Conservation (phyloP, 176 grass and related monocot genomes). For the Hordeum marinum region DNA sequence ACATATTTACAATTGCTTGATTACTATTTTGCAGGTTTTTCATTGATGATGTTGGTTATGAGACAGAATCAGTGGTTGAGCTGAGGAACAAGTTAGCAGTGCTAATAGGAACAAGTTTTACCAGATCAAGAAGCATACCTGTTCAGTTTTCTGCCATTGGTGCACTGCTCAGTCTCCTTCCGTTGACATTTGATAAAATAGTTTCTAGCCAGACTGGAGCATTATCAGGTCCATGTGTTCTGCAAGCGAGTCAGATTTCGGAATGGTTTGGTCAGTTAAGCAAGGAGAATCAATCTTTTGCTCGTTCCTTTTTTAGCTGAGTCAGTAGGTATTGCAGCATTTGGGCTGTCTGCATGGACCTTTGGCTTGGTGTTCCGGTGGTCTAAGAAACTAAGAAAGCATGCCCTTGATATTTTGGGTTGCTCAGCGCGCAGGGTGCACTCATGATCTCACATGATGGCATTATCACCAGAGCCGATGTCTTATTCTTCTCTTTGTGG, state of each 20-base stretch:
- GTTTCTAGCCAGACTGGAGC: conserved; percentile 15
- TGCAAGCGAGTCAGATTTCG: conserved; percentile 41
- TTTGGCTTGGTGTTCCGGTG: not conserved
- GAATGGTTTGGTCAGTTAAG: conserved; percentile 81
- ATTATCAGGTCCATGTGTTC: conserved; percentile 23
- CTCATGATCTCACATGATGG: not conserved
- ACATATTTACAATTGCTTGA: conserved; percentile 10
- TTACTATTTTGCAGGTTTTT: conserved; percentile 50
- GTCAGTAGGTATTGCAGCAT: not conserved
- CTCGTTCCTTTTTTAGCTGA: conserved; percentile 41
- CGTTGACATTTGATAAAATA: conserved; percentile 53
- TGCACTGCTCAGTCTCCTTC: conserved; percentile 70
- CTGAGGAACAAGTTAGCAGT: conserved; percentile 51
- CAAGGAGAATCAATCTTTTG: conserved; percentile 47
- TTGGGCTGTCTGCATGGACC: not conserved
- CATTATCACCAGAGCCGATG: not conserved
- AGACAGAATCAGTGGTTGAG: conserved; percentile 41
- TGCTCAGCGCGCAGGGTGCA: not conserved
- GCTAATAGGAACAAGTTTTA: conserved; percentile 35
- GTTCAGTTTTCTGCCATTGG: conserved; percentile 57
- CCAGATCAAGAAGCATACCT: conserved; percentile 32
- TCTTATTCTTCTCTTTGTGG: not conserved
- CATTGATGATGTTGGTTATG: conserved; percentile 51
- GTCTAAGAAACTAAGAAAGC: not conserved
- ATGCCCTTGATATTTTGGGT: not conserved